phyloP scores from a whole-genome alignment of 1,139 yeast species.

The Sugiyamaella sp. region DNA sequence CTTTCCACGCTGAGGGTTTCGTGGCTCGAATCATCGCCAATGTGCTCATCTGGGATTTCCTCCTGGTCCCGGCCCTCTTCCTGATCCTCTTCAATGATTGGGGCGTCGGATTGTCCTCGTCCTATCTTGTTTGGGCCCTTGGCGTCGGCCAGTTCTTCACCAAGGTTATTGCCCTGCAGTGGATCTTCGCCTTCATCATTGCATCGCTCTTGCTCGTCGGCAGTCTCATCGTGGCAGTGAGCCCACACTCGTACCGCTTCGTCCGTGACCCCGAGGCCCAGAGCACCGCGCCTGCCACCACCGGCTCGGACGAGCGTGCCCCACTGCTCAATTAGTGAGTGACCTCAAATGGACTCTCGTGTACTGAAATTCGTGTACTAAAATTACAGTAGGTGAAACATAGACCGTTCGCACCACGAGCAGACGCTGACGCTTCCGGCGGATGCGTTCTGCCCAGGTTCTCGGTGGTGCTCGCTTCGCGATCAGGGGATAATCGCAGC shows the following conservation, averaged over 20 bases:
- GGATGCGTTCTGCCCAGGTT: too few relatives aligned
- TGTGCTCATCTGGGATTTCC: conserved; percentile 75
- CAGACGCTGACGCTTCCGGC: too few relatives aligned
- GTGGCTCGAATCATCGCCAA: conserved; percentile 72
- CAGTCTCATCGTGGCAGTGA: conserved; percentile 51
- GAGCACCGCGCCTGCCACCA: conserved; percentile 1
- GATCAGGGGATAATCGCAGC: too few relatives aligned
- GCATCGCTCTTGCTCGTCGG: conserved; percentile 56
- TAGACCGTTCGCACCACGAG: too few relatives aligned
- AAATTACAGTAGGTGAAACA: not conserved
- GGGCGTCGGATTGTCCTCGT: conserved; percentile 63
- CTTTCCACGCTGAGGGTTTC: conserved; percentile 54
- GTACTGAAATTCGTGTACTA: not conserved
- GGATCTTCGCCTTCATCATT: conserved; percentile 78
- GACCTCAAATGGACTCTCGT: not conserved
- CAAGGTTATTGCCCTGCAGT: conserved; percentile 73
- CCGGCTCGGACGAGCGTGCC: conserved; percentile 16
- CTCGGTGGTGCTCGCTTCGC: too few relatives aligned
- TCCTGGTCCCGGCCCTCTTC: conserved; percentile 63
- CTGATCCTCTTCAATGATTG: conserved; percentile 68
- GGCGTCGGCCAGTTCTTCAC: conserved; percentile 71
- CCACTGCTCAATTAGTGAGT: conserved; percentile 13
- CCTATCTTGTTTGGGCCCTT: conserved; percentile 62
- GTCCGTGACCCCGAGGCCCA: conserved; percentile 10
- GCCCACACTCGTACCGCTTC: conserved; percentile 11